A percentile compares a stretch with the other conserved stretches of the same genome.
These are phyloP conservation scores for Fusarium newnesense DNA, from an alignment of 2,329 filamentous ascomycete species.

Conservation along the genomic window DNA sequence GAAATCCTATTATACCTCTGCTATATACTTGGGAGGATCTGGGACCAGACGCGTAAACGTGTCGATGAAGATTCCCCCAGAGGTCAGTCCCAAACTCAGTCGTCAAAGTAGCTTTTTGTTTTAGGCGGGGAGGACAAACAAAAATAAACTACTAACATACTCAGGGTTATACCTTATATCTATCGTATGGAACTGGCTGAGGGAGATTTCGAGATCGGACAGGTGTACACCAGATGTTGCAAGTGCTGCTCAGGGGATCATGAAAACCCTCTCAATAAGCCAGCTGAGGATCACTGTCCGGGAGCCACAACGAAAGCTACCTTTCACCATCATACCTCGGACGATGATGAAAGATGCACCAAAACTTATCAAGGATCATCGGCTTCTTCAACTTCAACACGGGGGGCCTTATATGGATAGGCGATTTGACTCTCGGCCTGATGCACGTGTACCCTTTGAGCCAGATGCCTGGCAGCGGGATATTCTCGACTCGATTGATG, in stretches of 20 bases:
- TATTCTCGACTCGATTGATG: constrained; percentile 79
- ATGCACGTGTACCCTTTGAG: constrained; percentile 74
- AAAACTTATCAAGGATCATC: constrained; percentile 5
- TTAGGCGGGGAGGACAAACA: too few species aligned
- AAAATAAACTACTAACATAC: background rate
- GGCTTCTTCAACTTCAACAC: constrained; percentile 72
- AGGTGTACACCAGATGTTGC: constrained; percentile 26
- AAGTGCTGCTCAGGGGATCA: constrained; percentile 21
- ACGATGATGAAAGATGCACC: background rate
- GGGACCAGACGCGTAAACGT: background rate
- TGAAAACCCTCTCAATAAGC: background rate
- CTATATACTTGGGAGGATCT: background rate
- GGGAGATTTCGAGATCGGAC: constrained; percentile 25
- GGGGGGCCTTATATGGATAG: constrained; percentile 81
- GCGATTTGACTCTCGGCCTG: constrained; percentile 75
- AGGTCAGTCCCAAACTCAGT: background rate
- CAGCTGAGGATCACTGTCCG: background rate
- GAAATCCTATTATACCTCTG: constrained; percentile 13
- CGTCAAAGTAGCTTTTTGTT: background rate
- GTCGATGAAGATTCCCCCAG: background rate
- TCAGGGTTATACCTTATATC: constrained; percentile 40
- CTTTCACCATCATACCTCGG: background rate
- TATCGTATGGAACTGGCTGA: constrained; percentile 41
- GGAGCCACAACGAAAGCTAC: background rate
- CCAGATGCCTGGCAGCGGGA: constrained; percentile 82